Evolutionary conservation across 1,139 yeast genomes (phyloP).

Genomic region (Entelexis sorbosivorans): DNA sequence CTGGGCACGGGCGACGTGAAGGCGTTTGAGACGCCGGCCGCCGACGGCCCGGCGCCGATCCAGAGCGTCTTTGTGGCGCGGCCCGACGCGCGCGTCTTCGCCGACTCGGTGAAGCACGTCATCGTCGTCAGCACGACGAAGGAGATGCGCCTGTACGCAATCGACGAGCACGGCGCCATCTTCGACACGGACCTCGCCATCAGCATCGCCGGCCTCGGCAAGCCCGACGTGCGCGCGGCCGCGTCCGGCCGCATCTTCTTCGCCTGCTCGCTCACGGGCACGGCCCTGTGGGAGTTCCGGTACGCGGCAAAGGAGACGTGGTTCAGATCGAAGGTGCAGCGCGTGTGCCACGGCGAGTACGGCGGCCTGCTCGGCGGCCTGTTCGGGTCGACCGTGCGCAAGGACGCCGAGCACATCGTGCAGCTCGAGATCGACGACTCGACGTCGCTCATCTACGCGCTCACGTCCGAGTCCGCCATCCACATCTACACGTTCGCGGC

Average conservation of each 20-base stretch:
- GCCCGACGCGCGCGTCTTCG: conserved; percentile 73
- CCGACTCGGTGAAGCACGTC: conserved; percentile 60
- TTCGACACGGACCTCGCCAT: conserved; percentile 78
- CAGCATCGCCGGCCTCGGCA: conserved; percentile 66
- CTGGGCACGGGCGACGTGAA: conserved; percentile 35
- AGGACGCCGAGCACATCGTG: conserved; percentile 40
- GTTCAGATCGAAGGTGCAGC: conserved; percentile 41
- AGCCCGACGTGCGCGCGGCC: conserved; percentile 54
- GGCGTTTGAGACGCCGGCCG: conserved; percentile 37
- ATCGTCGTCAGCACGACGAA: conserved; percentile 70
- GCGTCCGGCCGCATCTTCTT: conserved; percentile 72
- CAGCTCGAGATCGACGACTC: conserved; percentile 68
- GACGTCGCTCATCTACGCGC: conserved; percentile 64
- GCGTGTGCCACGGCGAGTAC: conserved; percentile 20
- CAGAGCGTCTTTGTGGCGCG: conserved; percentile 47
- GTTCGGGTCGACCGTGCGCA: conserved; percentile 12
- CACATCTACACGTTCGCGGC: conserved; percentile 53
- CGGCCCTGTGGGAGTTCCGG: conserved; percentile 75
- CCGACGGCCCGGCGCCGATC: conserved; percentile 68
- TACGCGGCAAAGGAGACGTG: conserved; percentile 83
- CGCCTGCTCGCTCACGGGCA: conserved; percentile 64
- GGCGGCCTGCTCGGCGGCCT: conserved; percentile 22
- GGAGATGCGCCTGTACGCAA: conserved; percentile 66
- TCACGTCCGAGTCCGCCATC: conserved; percentile 73
- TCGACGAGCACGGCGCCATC: conserved; percentile 57